A percentile compares a stretch with the other conserved stretches of the same genome.
Evolutionary conservation across 768 basidiomycete genomes (phyloP).

Genomic region (Phaffia tasmanica): DNA sequence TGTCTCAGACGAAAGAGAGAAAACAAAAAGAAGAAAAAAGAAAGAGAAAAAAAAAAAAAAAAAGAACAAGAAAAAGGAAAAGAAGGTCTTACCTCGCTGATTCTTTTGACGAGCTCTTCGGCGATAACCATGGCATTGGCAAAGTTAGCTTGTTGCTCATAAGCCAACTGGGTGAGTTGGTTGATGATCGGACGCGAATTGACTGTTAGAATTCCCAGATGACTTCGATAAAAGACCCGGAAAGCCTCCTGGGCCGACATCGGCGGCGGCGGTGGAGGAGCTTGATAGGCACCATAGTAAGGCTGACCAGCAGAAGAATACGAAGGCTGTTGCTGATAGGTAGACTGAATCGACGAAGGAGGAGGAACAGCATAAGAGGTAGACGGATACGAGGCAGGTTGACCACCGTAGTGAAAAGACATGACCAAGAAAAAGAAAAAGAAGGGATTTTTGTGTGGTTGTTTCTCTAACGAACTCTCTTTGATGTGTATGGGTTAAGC

Average conservation of each 20-base stretch:
- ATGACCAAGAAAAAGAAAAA: too few relatives aligned
- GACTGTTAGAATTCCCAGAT: slow-evolving; percentile 71
- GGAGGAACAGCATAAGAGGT: too few relatives aligned
- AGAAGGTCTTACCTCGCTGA: slow-evolving; percentile 14
- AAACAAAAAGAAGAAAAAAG: background rate
- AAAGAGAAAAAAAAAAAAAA: background rate
- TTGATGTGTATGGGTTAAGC: too few relatives aligned
- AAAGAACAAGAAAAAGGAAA: background rate
- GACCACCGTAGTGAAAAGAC: too few relatives aligned
- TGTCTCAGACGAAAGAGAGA: background rate
- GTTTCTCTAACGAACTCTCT: too few relatives aligned
- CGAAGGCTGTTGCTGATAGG: too few relatives aligned
- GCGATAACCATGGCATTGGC: slow-evolving; percentile 10
- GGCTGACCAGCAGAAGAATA: too few relatives aligned
- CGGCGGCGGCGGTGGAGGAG: slow-evolving; percentile 6
- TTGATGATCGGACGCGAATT: slow-evolving; percentile 95
- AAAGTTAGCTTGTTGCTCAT: slow-evolving; percentile 21
- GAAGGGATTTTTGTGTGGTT: too few relatives aligned
- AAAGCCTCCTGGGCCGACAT: slow-evolving; percentile 13
- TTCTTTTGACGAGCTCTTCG: slow-evolving; percentile 18
- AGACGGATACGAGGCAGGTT: too few relatives aligned
- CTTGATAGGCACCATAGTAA: background rate
- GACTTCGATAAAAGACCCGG: slow-evolving; percentile 50
- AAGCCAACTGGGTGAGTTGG: slow-evolving; percentile 74
- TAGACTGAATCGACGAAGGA: too few relatives aligned